phyloP scores from a whole-genome alignment of 1,284 basidiomycete genomes.

The Termitomyces sp. region DNA sequence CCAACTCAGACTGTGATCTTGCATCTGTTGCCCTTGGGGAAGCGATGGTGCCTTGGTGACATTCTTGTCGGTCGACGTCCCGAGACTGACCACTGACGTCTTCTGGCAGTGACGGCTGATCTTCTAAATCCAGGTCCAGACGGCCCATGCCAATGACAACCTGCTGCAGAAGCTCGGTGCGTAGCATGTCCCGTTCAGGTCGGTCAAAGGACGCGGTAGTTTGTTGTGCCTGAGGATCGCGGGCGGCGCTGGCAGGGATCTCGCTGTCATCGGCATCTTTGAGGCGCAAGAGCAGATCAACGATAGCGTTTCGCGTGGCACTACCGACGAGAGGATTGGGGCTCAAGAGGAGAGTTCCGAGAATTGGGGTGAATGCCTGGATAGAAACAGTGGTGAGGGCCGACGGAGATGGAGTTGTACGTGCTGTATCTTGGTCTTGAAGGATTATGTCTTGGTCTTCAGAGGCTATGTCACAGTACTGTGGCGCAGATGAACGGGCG shows the following conservation, averaged over 20 bases:
- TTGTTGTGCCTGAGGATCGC: constrained; percentile 23
- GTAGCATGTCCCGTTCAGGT: constrained; percentile 59
- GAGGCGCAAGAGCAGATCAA: constrained; percentile 70
- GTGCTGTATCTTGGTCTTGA: constrained; percentile 31
- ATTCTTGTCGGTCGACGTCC: constrained; percentile 5
- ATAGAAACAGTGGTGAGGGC: constrained; percentile 54
- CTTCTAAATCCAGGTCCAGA: constrained; percentile 51
- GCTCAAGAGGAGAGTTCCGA: constrained; percentile 85
- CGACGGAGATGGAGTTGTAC: constrained; percentile 23
- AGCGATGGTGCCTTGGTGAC: constrained; percentile 5
- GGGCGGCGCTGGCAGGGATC: constrained; percentile 18
- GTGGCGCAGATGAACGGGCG: constrained; percentile 13
- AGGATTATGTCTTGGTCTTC: constrained; percentile 48
- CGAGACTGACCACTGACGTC: constrained; percentile 12
- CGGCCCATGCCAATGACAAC: constrained; percentile 86
- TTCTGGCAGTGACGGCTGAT: constrained; percentile 14
- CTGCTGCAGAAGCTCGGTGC: constrained; percentile 76
- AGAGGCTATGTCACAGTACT: constrained; percentile 59
- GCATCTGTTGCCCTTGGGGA: constrained; percentile 5
- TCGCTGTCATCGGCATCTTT: constrained; percentile 45
- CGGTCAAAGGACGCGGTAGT: constrained; percentile 46
- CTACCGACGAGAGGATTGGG: constrained; percentile 72
- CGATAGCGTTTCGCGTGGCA: constrained; percentile 71
- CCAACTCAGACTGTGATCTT: constrained; percentile 15
- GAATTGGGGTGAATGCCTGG: constrained; percentile 85